Conservation (phyloP, 192 early-diverging fungal genomes). For the Coemansia sp. region DNA sequence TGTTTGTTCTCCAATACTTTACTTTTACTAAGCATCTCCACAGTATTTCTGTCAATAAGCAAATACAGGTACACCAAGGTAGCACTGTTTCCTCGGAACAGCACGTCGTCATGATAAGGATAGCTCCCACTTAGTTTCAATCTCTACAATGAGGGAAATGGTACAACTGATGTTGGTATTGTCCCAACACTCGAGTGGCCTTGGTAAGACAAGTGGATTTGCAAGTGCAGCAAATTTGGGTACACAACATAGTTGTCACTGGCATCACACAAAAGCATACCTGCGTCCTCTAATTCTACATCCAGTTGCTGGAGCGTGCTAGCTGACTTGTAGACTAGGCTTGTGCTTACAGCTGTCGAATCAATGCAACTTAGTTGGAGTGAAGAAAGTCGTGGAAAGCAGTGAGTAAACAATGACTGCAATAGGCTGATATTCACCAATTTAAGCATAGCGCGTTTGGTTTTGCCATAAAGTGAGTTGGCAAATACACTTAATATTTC, state of each 20-base stretch:
- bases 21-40: background rate
- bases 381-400: background rate
- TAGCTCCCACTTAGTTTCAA: background rate
- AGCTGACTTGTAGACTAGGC: background rate
- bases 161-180: background rate
- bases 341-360: background rate
- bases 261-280: background rate
- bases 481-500: background rate
- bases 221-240: background rate
- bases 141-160: background rate
- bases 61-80: constrained; percentile 7
- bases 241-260: background rate
- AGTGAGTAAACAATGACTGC: background rate
- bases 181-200: background rate
- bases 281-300: background rate
- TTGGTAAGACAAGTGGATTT: background rate
- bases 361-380: no score
- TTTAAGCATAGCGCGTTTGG: background rate
- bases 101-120: constrained; percentile 10
- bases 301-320: background rate
- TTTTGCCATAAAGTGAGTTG: background rate
- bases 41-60: background rate
- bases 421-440: background rate
- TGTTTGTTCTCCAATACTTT: background rate
- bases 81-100: constrained; percentile 15